Evolutionary conservation across 225 moss, liverwort and hornwort genomes (phyloP), one percentile per base, ranked within the genome.

Genomic region (Marchantia polymorpha): DNA sequence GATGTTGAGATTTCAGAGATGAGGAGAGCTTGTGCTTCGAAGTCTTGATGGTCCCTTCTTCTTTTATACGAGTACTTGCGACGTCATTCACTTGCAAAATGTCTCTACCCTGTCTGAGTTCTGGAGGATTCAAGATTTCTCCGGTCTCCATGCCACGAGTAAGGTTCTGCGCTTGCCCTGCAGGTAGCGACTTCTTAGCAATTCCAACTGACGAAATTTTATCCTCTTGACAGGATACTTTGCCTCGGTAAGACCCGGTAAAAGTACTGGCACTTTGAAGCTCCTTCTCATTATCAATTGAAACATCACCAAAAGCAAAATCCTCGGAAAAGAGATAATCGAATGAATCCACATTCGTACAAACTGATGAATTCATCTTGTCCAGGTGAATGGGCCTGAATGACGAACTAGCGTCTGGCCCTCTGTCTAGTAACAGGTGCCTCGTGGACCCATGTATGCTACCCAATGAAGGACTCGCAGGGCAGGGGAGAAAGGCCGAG

Each of bases 1-100:
- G 79, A 72, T 87, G 85, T 22, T 86, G 84, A 39, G 85, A 85
- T 80, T 92, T 88, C 29, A 77, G 51, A 29, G 86, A 68, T 74
- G 60, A 29, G 12, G 77, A 17, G 8, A 48, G 15, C 13, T 70
- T 73, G 23, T 19, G 75, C 54, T 79, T 78, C 17, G 52, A 53
- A 25, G 22, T 20, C 49, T 39, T 72, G 72, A 47, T 72, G 7
- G 17, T 6, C 13, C 64, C 65, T 26, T 52, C 64, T 48, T 48
- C 64, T 78, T 78, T 78, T 27, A 64, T 66, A 20, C 50, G 65
- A 50, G 64, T 64, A 20, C n/a, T 51, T 19, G 65, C 26, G 16
- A 51, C 48, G 12, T 66, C 50, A 26, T 27, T 51, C 63, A 63
- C 46, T 10, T 23, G 50, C 77, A 51, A 64, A 10, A 25, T 6